Evolutionary conservation across 306 rosid genomes (phyloP).

Genomic region (Trifolium dubium): DNA sequence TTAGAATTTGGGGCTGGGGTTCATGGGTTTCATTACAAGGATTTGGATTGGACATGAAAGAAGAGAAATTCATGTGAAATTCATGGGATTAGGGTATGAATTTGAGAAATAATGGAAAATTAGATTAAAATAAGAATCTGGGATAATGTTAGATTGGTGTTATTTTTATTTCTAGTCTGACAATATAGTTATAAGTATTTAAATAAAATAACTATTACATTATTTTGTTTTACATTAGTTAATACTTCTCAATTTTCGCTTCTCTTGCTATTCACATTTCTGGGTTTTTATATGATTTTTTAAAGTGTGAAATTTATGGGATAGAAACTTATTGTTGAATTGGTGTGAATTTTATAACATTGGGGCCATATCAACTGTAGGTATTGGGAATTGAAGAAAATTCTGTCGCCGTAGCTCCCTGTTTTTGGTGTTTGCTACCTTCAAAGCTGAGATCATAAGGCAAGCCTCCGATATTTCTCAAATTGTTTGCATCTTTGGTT

Average conservation of each 20-base stretch:
- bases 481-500: background rate
- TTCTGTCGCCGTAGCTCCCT: background rate
- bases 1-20: too few relatives aligned
- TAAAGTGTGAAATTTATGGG: background rate
- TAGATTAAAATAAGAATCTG: too few relatives aligned
- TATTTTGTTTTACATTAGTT: too few relatives aligned
- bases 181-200: too few relatives aligned
- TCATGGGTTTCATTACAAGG: too few relatives aligned
- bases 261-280: background rate
- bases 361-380: background rate
- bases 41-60: too few relatives aligned
- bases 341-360: background rate
- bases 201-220: too few relatives aligned
- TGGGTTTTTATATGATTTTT: background rate
- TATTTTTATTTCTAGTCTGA: too few relatives aligned
- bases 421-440: background rate
- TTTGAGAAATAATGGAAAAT: too few relatives aligned
- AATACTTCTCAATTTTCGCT: background rate
- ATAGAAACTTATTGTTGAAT: background rate
- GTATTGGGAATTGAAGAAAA: background rate
- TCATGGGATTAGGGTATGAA: background rate
- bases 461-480: background rate
- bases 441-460: background rate
- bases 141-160: too few relatives aligned
- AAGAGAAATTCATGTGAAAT: too few relatives aligned